These are phyloP conservation scores for Penicillium sp. DNA, from an alignment of 2,329 filamentous ascomycete species.

Conservation along the genomic window DNA sequence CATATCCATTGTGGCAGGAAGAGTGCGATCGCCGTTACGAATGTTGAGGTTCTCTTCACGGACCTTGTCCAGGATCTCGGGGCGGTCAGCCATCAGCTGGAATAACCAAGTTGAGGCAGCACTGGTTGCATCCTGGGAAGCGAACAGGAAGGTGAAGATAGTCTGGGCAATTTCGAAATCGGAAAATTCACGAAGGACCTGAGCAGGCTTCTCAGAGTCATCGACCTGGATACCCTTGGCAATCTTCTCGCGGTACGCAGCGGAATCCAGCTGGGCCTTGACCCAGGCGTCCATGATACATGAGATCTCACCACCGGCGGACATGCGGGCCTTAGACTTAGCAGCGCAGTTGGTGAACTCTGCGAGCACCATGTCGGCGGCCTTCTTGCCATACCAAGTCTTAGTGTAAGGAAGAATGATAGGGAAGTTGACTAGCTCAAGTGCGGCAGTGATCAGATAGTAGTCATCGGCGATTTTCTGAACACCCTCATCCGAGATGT, in stretches of 20 bases:
- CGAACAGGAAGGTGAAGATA: conserved; percentile 93
- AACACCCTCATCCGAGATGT: conserved; percentile 84
- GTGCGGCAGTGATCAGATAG: conserved; percentile 90
- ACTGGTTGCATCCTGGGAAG: conserved; percentile 94
- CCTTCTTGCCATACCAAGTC: conserved; percentile 96
- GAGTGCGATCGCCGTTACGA: conserved; percentile 71
- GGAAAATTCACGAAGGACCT: conserved; percentile 79
- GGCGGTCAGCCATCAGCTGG: conserved; percentile 88
- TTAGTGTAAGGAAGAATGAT: conserved; percentile 94
- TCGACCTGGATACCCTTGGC: conserved; percentile 69
- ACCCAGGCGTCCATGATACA: conserved; percentile 98
- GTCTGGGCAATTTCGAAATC: conserved; percentile 92
- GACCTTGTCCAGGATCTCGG: conserved; percentile 85
- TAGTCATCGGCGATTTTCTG: conserved; percentile 97
- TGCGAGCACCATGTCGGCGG: conserved; percentile 82
- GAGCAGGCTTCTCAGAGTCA: conserved; percentile 73
- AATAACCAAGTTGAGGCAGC: conserved; percentile 93
- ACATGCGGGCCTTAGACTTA: conserved; percentile 91
- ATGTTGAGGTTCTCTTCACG: conserved; percentile 83
- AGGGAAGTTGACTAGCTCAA: conserved; percentile 97
- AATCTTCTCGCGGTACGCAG: conserved; percentile 74
- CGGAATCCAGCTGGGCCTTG: conserved; percentile 80
- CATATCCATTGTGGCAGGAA: conserved; percentile 74
- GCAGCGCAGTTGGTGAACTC: conserved; percentile 90
- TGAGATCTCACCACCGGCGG: conserved; percentile 76